phyloP scores from a whole-genome alignment of 2,329 filamentous ascomycete species.

The Cladosporium sp. region DNA sequence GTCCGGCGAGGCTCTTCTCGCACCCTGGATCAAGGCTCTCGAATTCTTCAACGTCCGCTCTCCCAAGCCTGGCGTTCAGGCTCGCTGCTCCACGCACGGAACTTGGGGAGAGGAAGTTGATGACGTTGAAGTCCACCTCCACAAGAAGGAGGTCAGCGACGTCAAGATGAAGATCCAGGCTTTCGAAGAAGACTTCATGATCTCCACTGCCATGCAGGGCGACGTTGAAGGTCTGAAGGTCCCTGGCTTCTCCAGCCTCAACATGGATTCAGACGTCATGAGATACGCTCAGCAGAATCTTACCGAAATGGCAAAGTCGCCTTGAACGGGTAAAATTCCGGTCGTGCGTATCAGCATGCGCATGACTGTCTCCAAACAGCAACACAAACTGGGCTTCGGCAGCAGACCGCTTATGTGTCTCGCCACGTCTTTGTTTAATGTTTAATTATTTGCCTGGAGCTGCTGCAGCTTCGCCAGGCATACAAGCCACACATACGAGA shows the following conservation, averaged over 20 bases:
- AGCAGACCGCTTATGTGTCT: background rate
- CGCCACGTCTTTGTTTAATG: constrained; percentile 5
- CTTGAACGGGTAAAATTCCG: background rate
- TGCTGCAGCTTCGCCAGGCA: background rate
- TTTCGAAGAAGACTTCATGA: constrained; percentile 56
- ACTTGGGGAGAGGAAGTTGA: constrained; percentile 44
- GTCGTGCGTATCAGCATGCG: background rate
- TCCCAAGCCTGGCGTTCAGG: constrained; percentile 43
- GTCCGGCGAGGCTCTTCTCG: constrained; percentile 72
- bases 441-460: constrained; percentile 1
- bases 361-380: background rate
- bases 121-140: constrained; percentile 49
- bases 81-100: constrained; percentile 41
- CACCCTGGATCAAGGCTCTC: constrained; percentile 65
- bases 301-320: background rate
- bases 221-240: constrained; percentile 26
- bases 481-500: constrained; percentile 3
- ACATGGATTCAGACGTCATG: constrained; percentile 29
- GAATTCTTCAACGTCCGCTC: constrained; percentile 64
- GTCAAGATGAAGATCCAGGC: constrained; percentile 56
- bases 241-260: constrained; percentile 29
- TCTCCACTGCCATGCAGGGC: constrained; percentile 51
- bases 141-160: constrained; percentile 45
- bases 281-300: constrained; percentile 24
- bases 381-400: constrained; percentile 2